These are phyloP conservation scores for Colletotrichum tamarilloi DNA, from an alignment of 2,329 filamentous ascomycete species.

Conservation along the genomic window DNA sequence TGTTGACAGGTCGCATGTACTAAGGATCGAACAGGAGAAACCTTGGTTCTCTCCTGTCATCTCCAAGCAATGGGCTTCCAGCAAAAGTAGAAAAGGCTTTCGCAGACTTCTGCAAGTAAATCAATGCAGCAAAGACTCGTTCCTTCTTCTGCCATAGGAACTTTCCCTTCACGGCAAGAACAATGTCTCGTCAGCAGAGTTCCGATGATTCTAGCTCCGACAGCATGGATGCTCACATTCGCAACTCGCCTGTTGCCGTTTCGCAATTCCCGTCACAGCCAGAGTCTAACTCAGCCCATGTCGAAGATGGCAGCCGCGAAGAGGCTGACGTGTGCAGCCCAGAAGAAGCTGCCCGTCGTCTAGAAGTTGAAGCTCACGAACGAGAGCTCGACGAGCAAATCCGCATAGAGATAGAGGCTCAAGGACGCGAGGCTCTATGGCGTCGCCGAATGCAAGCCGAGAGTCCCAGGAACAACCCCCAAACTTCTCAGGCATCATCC, in stretches of 20 bases:
- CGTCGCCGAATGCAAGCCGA: neutral
- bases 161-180: neutral
- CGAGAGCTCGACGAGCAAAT: slow-evolving; percentile 1
- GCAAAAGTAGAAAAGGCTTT: neutral
- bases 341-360: neutral
- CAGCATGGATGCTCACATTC: neutral
- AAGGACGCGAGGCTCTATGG: slow-evolving; percentile 6
- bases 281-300: neutral
- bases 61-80: neutral
- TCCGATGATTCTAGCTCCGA: neutral
- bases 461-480: neutral
- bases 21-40: neutral
- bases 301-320: neutral
- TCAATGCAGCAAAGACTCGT: neutral
- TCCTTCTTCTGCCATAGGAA: neutral
- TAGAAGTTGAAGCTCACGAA: slow-evolving; percentile 2
- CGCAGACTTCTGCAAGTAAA: neutral
- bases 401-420: slow-evolving; percentile 2
- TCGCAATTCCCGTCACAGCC: neutral
- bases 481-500: neutral
- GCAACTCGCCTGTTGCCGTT: neutral
- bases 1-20: neutral
- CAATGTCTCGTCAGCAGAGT: neutral
- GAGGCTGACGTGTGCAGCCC: neutral
- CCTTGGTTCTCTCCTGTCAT: neutral